Evolutionary conservation across 2,329 filamentous ascomycete species (phyloP).

Genomic region (Bipolaris bicolor): DNA sequence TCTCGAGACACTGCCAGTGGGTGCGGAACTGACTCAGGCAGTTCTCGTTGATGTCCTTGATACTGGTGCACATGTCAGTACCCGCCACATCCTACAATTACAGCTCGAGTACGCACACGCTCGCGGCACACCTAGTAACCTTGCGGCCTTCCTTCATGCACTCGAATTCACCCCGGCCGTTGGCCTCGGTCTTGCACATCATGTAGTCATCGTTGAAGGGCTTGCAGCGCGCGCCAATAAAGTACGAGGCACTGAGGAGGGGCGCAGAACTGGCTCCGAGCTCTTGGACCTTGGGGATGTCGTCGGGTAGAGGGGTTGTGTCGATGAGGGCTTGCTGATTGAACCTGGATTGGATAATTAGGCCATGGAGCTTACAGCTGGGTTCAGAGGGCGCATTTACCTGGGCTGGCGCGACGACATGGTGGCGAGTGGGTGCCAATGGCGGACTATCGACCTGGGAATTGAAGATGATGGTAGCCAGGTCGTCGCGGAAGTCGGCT

Average conservation of each 20-base stretch:
- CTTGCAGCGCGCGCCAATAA: conserved; percentile 94
- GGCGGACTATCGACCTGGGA: conserved; percentile 43
- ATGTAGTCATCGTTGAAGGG: conserved; percentile 99
- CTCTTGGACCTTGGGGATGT: conserved; percentile 91
- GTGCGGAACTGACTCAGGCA: conserved; percentile 89
- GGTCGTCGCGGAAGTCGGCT: conserved; percentile 28
- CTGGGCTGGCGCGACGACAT: conserved; percentile 67
- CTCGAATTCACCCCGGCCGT: conserved; percentile 88
- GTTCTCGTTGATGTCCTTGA: conserved; percentile 95
- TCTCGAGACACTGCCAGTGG: conserved; percentile 95
- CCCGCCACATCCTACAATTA: neutral
- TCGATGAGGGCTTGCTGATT: conserved; percentile 92
- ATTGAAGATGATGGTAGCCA: conserved; percentile 28
- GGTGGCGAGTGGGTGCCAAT: conserved; percentile 51
- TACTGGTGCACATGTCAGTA: conserved; percentile 57
- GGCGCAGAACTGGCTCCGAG: conserved; percentile 92
- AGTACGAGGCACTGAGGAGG: conserved; percentile 89
- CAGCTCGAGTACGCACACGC: conserved; percentile 68
- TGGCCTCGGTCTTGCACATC: conserved; percentile 97
- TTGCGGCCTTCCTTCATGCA: conserved; percentile 96
- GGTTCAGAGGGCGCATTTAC: conserved; percentile 49
- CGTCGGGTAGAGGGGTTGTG: conserved; percentile 90
- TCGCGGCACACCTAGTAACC: conserved; percentile 94
- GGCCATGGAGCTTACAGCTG: conserved; percentile 17
- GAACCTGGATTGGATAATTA: conserved; percentile 69